Evolutionary conservation across 352 stramenopile species (phyloP), one percentile per base, ranked within the genome.

Genomic region (Thalassiosira exigua): DNA sequence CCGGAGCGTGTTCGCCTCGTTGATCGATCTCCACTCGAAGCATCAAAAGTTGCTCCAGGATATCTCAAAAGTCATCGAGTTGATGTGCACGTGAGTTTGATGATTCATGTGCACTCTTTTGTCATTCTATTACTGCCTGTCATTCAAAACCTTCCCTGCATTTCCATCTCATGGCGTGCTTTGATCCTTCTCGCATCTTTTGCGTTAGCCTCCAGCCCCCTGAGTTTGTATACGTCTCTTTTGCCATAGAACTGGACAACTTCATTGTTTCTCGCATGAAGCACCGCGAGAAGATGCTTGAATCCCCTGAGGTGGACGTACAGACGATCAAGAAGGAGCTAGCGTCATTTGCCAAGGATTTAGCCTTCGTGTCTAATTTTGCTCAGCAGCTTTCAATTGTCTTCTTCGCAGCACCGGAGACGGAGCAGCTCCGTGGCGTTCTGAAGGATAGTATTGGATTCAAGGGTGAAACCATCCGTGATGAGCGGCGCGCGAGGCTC

Each of bases 181-280:
- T n/a, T n/a, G n/a, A n/a, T n/a, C n/a, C n/a, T n/a, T n/a, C 14
- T 50, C 1, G 14, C 27, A 53, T 26, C 59, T 39, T 36, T 53
- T 42, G 7, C 46, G 53, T 36, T 11, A 80, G 44, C 24, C 69
- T 94, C 1, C 89, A 94, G 75, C 86, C 89, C 41, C 85, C 89
- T 26, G 89, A 92, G 64, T 92, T 94, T 77, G 79, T 94, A 1
- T 92, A 90, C 69, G 67, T 92, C 0, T 90, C 86, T 3, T 94
- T 94, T 69, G 82, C 82, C 4, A 75, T 88, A 12, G 89, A 94
- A 75, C 50, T 94, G 5, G 86, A 94, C 27, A 75, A 58, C 48
- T 94, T 90, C 77, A 62, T 90, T 41, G 53, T 71, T 26, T 51
- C 59, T 32, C 78, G 61, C 64, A 79, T 81, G 30, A 54, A 69